Base-by-base conservation (phyloP, 805 yeast species). In the Candida dajiaensis region DNA sequence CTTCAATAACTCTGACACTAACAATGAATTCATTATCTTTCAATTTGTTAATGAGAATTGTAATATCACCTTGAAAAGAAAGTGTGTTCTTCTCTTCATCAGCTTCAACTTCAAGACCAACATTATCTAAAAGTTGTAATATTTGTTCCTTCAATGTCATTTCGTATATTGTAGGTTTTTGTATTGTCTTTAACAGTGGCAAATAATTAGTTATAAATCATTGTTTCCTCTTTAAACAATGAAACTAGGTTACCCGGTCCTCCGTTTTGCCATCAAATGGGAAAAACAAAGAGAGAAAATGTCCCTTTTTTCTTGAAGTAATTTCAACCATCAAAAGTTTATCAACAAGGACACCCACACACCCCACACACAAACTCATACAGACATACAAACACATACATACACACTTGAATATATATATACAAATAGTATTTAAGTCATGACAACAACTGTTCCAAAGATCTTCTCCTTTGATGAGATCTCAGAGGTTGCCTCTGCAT, bases 391-490 rank as follows among this genome's bases (percentile, higher is more conserved):
- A n/a, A n/a, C n/a, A n/a, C n/a, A n/a, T n/a, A n/a, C n/a, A n/a
- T n/a, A n/a, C n/a, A n/a, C n/a, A n/a, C n/a, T n/a, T n/a, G n/a
- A n/a, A n/a, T n/a, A n/a, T n/a, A n/a, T n/a, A n/a, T n/a, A n/a
- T n/a, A n/a, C n/a, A n/a, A n/a, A n/a, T n/a, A n/a, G n/a, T n/a
- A n/a, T n/a, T n/a, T 33, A 33, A 35, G 23, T 28, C 26, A 89
- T 89, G 96, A 88, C 96, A 2, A 87, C 96, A 4, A 86, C 96
- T 6, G 96, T 89, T 21, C 98, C 99, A 18, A 81, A 89, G 50
- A 84, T 92, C 44, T 90, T 88, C 74, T 87, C 97, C 43, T 92
- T 94, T 64, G 94, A 89, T 39, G 95, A 86, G 65, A 83, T 88
- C 59, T 73, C 81, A 25, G 94, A 87, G 16, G 97, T 92, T 28